phyloP scores from a whole-genome alignment of 2,329 filamentous ascomycete genomes.

The Neurospora sp. region DNA sequence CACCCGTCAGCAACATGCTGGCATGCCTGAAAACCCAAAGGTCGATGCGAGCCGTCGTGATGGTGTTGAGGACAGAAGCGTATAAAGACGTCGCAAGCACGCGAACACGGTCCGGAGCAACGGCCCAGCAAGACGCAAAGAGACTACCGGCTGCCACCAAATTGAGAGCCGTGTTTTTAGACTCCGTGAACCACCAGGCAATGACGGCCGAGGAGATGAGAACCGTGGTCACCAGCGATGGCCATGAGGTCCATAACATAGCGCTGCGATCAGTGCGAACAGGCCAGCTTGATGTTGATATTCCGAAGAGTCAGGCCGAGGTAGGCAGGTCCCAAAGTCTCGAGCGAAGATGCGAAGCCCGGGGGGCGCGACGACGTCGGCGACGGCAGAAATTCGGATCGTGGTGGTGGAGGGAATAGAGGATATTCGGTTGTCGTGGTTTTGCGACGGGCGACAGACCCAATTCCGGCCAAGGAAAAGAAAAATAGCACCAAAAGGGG shows the following conservation, averaged over 20 bases:
- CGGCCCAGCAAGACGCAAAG: conserved; percentile 31
- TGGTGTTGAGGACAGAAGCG: conserved; percentile 22
- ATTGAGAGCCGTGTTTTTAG: conserved; percentile 32
- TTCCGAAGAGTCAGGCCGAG: neutral
- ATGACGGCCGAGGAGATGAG: conserved; percentile 32
- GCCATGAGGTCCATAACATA: conserved; percentile 42
- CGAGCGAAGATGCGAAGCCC: neutral
- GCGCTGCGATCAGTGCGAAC: conserved; percentile 23
- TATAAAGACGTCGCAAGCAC: conserved; percentile 26
- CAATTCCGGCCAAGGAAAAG: neutral
- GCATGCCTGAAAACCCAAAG: conserved; percentile 37
- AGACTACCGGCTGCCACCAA: conserved; percentile 30
- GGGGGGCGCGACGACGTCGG: neutral
- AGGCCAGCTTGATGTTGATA: neutral
- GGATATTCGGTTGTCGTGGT: neutral
- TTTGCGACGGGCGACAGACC: neutral
- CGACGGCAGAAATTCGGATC: neutral
- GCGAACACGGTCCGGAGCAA: conserved; percentile 30
- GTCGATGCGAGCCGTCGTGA: conserved; percentile 35
- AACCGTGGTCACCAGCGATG: conserved; percentile 33
- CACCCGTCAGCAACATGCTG: conserved; percentile 44
- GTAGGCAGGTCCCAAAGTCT: neutral
- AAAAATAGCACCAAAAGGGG: neutral
- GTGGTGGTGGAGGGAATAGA: neutral
- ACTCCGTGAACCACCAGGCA: conserved; percentile 35